These are phyloP conservation scores for Phlegmacium glaucopus DNA, from an alignment of 768 basidiomycete species.

Conservation along the genomic window DNA sequence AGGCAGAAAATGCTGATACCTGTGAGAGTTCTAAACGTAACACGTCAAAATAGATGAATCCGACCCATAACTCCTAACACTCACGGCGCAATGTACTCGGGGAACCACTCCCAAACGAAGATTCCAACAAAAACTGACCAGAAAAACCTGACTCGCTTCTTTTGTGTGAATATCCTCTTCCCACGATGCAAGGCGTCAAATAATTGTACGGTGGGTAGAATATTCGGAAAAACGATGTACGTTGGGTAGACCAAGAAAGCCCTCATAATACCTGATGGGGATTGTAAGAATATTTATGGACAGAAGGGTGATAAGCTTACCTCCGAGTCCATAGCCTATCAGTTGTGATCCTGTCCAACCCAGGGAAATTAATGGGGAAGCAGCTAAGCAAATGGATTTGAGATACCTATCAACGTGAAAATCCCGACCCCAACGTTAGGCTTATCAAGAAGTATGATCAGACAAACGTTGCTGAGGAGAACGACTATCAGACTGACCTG, in stretches of 20 bases:
- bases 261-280: conserved; percentile 34
- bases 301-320: conserved; percentile 10
- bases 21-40: conserved; percentile 40
- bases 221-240: conserved; percentile 41
- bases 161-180: conserved; percentile 38
- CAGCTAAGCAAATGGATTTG: neutral
- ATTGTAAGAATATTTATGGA: neutral
- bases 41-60: conserved; percentile 8
- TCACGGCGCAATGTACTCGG: conserved; percentile 44
- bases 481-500: conserved; percentile 20
- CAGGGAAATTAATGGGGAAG: neutral
- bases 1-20: conserved; percentile 62
- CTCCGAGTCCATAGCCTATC: conserved; percentile 39
- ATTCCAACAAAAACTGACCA: conserved; percentile 51
- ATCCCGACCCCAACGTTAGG: conserved; percentile 41
- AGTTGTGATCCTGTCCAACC: conserved; percentile 28
- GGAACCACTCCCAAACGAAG: conserved; percentile 56
- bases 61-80: conserved; percentile 15
- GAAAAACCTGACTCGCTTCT: conserved; percentile 56
- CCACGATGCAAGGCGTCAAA: conserved; percentile 46
- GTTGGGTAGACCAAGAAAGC: conserved; percentile 53
- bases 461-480: neutral
- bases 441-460: conserved; percentile 8
- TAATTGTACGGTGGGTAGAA: conserved; percentile 33
- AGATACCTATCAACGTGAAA: conserved; percentile 36